These are phyloP conservation scores for Stemphylium lycopersici DNA, from an alignment of 2,329 filamentous ascomycete genomes.

Conservation along the genomic window DNA sequence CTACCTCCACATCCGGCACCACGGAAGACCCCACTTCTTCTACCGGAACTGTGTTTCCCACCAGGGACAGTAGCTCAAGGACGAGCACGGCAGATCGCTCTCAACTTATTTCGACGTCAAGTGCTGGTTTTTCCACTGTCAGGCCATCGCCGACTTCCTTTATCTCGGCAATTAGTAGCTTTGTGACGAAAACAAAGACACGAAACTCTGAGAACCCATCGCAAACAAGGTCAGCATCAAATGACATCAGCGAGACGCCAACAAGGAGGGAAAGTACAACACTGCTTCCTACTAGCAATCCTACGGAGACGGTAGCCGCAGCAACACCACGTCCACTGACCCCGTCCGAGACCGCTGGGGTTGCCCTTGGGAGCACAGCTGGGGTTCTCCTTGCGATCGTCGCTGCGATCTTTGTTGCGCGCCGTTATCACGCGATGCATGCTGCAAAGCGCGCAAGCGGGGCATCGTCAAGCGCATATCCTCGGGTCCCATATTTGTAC, in stretches of 20 bases:
- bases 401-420: constrained; percentile 41
- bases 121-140: background rate
- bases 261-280: background rate
- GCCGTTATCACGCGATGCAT: constrained; percentile 35
- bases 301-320: constrained; percentile 16
- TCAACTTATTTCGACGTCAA: too few relatives aligned
- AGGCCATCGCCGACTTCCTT: background rate
- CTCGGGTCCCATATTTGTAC: constrained; percentile 43
- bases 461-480: constrained; percentile 33
- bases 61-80: background rate
- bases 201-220: background rate
- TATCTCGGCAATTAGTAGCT: background rate
- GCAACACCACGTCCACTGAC: constrained; percentile 28
- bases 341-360: constrained; percentile 43
- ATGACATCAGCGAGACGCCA: background rate
- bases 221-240: background rate
- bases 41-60: background rate
- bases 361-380: constrained; percentile 43
- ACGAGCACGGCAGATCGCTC: background rate
- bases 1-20: background rate
- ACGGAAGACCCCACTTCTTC: background rate
- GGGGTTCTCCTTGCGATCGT: constrained; percentile 43
- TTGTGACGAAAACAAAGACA: constrained; percentile 1
- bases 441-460: constrained; percentile 27
- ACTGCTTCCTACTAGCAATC: constrained; percentile 18